A percentile compares a stretch with the other conserved stretches of the same genome.
phyloP scores from a whole-genome alignment of 805 yeast genomes.

The Candida hispaniensis region DNA sequence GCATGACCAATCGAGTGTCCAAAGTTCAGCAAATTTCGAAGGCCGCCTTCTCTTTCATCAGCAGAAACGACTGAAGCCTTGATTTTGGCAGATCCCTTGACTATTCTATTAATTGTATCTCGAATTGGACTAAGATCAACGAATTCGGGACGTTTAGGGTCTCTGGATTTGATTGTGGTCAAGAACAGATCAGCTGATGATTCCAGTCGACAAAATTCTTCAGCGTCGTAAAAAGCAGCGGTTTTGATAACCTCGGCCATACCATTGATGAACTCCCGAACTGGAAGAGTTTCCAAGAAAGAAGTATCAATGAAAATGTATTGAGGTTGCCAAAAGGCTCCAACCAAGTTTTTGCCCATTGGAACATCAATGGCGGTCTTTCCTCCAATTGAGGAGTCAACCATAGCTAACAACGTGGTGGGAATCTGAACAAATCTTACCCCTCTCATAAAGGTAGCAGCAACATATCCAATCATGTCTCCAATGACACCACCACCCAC shows the following conservation, averaged over 20 bases:
- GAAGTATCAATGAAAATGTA: conserved; percentile 80
- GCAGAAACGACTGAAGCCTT: conserved; percentile 89
- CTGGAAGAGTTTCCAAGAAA: conserved; percentile 79
- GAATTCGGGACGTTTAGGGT: conserved; percentile 29
- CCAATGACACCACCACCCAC: conserved; percentile 99
- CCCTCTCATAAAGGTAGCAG: conserved; percentile 99
- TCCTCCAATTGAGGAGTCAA: conserved; percentile 96
- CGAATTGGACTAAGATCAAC: conserved; percentile 61
- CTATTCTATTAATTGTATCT: conserved; percentile 68
- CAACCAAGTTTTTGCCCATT: conserved; percentile 86
- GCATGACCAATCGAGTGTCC: conserved; percentile 99
- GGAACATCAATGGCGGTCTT: conserved; percentile 98
- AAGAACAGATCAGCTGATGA: conserved; percentile 58
- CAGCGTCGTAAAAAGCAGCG: conserved; percentile 94
- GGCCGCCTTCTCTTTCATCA: conserved; percentile 92
- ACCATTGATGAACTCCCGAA: conserved; percentile 91
- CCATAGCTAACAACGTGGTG: conserved; percentile 91
- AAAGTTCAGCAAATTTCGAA: conserved; percentile 83
- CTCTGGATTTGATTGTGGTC: conserved; percentile 46
- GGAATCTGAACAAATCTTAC: conserved; percentile 90
- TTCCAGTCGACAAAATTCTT: conserved; percentile 78
- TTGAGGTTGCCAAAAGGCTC: conserved; percentile 95
- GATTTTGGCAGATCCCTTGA: conserved; percentile 74
- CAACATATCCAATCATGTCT: conserved; percentile 97
- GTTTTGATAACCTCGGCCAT: conserved; percentile 98